These are phyloP conservation scores for Dalbergia cultrata DNA, from an alignment of 306 rosid genomes.

Conservation along the genomic window DNA sequence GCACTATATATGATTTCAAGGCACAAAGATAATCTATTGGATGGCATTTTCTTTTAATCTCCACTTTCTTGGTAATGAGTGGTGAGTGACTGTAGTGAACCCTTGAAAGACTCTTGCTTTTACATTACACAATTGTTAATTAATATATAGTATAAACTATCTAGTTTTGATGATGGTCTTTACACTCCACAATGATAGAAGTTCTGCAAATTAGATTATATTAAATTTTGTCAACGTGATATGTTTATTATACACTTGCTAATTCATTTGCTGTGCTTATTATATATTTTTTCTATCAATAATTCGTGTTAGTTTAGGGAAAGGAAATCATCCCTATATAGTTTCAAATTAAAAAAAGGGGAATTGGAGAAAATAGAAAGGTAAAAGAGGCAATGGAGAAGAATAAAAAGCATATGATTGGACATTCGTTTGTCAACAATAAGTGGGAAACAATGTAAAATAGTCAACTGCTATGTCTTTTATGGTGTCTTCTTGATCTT, in stretches of 20 bases:
- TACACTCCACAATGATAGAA: neutral
- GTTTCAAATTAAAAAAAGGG: neutral
- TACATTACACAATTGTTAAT: neutral
- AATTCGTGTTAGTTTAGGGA: too few relatives aligned
- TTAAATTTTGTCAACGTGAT: neutral
- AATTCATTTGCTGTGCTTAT: neutral
- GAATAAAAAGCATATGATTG: neutral
- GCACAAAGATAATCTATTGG: slow-evolving; percentile 3
- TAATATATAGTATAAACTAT: neutral
- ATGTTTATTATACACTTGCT: neutral
- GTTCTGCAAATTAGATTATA: neutral
- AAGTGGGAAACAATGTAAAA: neutral
- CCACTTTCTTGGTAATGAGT: slow-evolving; percentile 37
- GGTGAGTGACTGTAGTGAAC: neutral
- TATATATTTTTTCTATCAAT: too few relatives aligned
- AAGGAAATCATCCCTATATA: too few relatives aligned
- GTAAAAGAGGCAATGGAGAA: neutral
- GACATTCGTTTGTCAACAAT: neutral
- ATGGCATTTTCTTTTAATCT: neutral
- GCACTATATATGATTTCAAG: slow-evolving; percentile 27
- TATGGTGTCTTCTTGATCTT: neutral
- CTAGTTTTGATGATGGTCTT: neutral
- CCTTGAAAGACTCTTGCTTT: slow-evolving; percentile 17
- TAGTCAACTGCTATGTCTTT: neutral
- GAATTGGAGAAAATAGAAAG: neutral